These are phyloP conservation scores for Cadophora malorum DNA, from an alignment of 2,329 filamentous ascomycete genomes.

Conservation along the genomic window DNA sequence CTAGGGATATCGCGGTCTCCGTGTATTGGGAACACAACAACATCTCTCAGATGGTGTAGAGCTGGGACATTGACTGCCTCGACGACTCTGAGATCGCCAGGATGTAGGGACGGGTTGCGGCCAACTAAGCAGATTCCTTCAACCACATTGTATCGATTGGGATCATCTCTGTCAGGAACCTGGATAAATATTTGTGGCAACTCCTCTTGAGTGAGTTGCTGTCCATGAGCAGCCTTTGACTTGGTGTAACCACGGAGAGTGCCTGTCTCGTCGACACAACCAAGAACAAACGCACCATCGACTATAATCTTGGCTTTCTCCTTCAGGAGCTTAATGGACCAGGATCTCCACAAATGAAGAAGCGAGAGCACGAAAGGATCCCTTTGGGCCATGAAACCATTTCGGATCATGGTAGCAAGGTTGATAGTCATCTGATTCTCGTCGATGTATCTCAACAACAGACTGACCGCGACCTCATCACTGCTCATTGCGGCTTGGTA, in stretches of 20 bases:
- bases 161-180: conserved; percentile 64
- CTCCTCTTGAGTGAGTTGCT: conserved; percentile 50
- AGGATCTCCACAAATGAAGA: conserved; percentile 83
- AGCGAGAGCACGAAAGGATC: conserved; percentile 87
- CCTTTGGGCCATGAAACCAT: conserved; percentile 74
- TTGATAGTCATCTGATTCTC: conserved; percentile 80
- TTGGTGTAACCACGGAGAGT: conserved; percentile 74
- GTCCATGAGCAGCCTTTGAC: conserved; percentile 46
- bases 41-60: conserved; percentile 80
- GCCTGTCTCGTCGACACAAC: conserved; percentile 84
- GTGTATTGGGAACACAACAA: conserved; percentile 83
- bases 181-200: conserved; percentile 92
- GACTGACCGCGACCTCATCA: conserved; percentile 65
- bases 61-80: conserved; percentile 76
- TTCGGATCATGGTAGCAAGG: conserved; percentile 76
- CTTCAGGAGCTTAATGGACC: conserved; percentile 88
- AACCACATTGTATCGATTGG: conserved; percentile 65
- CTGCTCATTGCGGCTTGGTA: conserved; percentile 75
- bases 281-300: conserved; percentile 86
- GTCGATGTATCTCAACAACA: conserved; percentile 80
- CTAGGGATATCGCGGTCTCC: conserved; percentile 86
- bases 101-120: conserved; percentile 91
- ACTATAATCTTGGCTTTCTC: conserved; percentile 89
- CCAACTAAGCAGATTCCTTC: conserved; percentile 82
- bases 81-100: conserved; percentile 89